Evolutionary conservation across 805 yeast species (phyloP), one percentile per base, ranked within the genome.

Genomic region (Candida jianshihensis): DNA sequence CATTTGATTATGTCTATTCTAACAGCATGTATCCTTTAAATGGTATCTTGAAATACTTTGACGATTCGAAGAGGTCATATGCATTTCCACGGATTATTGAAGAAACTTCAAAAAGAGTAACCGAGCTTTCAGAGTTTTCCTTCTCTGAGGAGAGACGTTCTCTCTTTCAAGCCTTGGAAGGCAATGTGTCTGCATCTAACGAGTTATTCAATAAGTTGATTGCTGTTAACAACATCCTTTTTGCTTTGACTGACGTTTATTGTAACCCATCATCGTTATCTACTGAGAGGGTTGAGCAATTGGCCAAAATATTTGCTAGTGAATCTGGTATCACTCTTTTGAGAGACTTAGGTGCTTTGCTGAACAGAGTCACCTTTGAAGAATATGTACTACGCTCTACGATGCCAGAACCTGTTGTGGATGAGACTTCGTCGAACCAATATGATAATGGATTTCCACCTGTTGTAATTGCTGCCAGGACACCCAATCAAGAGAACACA

Each of bases 1-100:
- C 90, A 0, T 80, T 66, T 52, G 88, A 82, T 47, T 77, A 69
- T 45, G 64, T 71, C 5, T 59, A 67, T 25, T 75, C 86, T 2
- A 70, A 68, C 40, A 73, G 78, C 0, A 56, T 76, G 43, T 62
- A 67, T 27, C 72, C 78, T 16, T 55, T 76, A 21, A 61, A 73
- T 22, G 76, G 75, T 18, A 69, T 77, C 1, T 59, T 80, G 30
- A 75, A 72, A 46, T 65, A 66, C 33, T 68, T 78, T 37, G 83
- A 77, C 47, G 77, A 11, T 2, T 59, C 80, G 30, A 75, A 67
- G 27, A 66, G 73, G 19, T 67, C 65, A 7, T 74, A 73, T 53
- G 80, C 56, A 4, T 57, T 72, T 22, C 51, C 53, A 6, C 40
- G 41, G 2, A 38, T 67, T 25, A 46, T 73, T 22, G 48, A 56